phyloP scores from a whole-genome alignment of 257 asterid species.

The Schizonepeta tenuifolia region DNA sequence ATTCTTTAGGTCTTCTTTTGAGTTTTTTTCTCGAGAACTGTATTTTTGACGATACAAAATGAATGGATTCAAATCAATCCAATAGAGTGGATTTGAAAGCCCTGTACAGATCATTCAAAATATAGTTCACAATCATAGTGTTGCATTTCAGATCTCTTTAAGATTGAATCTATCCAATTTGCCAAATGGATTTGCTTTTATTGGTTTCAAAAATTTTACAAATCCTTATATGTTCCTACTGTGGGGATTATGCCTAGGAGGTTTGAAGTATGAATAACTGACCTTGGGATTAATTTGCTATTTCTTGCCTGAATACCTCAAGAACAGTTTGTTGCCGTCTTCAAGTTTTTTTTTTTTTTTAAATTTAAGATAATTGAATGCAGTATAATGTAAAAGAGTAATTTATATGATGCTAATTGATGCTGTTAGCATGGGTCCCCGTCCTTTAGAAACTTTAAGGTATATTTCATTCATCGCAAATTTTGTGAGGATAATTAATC shows the following conservation, averaged over 20 bases:
- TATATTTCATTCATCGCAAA: not conserved
- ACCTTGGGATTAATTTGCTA: not conserved
- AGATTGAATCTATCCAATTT: not conserved
- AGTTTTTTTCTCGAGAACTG: not conserved
- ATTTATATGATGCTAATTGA: not conserved
- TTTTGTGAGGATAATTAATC: constrained; percentile 19
- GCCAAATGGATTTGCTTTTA: not conserved
- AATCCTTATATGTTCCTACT: not conserved
- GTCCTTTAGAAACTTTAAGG: no score
- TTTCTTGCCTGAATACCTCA: not conserved
- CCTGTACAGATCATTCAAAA: not conserved
- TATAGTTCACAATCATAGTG: not conserved
- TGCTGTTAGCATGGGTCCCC: no score
- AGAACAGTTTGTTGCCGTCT: not conserved
- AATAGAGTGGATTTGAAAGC: not conserved
- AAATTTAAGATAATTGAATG: not conserved
- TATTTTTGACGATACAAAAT: not conserved
- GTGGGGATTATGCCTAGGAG: not conserved
- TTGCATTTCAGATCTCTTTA: not conserved
- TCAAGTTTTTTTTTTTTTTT: no score
- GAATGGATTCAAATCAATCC: not conserved
- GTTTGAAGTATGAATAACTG: not conserved
- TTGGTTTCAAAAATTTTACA: not conserved
- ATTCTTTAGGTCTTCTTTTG: not conserved
- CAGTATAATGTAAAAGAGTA: not conserved